These are phyloP conservation scores for Nakazawaea siamensis DNA, from an alignment of 805 yeast species.

Conservation along the genomic window DNA sequence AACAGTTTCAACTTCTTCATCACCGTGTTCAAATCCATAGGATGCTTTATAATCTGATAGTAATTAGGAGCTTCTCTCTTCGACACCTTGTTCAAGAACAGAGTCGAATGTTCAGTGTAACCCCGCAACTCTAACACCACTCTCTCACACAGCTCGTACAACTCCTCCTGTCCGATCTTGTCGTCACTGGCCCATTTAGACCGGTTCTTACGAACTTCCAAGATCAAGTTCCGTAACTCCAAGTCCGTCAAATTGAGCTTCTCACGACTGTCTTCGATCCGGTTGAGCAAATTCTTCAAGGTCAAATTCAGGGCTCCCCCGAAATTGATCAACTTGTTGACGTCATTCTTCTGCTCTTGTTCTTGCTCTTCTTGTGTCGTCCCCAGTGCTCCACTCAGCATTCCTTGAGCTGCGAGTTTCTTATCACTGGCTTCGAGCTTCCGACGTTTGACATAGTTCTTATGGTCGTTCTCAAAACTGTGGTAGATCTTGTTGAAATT, in stretches of 20 bases:
- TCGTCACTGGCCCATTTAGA: slow-evolving; percentile 98
- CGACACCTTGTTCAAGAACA: slow-evolving; percentile 91
- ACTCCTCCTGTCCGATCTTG: slow-evolving; percentile 92
- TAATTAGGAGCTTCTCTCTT: slow-evolving; percentile 98
- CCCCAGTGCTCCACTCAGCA: slow-evolving; percentile 13
- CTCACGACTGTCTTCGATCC: slow-evolving; percentile 77
- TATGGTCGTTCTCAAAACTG: slow-evolving; percentile 67
- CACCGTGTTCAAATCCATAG: slow-evolving; percentile 96
- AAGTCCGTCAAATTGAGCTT: slow-evolving; percentile 65
- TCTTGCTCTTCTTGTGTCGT: slow-evolving; percentile 13
- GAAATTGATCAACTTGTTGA: slow-evolving; percentile 21
- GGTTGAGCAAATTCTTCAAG: slow-evolving; percentile 68
- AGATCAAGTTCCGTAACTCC: slow-evolving; percentile 75
- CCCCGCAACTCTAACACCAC: slow-evolving; percentile 86
- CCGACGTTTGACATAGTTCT: slow-evolving; percentile 65
- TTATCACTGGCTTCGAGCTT: slow-evolving; percentile 77
- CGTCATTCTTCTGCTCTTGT: slow-evolving; percentile 15
- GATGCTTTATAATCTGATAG: slow-evolving; percentile 78
- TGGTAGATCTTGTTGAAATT: slow-evolving; percentile 71
- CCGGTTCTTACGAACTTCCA: slow-evolving; percentile 90
- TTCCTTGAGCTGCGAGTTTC: slow-evolving; percentile 37
- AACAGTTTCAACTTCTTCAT: slow-evolving; percentile 78
- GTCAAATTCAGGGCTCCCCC: slow-evolving; percentile 70
- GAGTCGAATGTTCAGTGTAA: slow-evolving; percentile 93
- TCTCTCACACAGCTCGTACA: slow-evolving; percentile 95